A percentile compares a stretch with the other conserved stretches of the same genome.
These are phyloP conservation scores for Sarocladiaceae sp. DNA, from an alignment of 2,329 filamentous ascomycete species.

Conservation along the genomic window DNA sequence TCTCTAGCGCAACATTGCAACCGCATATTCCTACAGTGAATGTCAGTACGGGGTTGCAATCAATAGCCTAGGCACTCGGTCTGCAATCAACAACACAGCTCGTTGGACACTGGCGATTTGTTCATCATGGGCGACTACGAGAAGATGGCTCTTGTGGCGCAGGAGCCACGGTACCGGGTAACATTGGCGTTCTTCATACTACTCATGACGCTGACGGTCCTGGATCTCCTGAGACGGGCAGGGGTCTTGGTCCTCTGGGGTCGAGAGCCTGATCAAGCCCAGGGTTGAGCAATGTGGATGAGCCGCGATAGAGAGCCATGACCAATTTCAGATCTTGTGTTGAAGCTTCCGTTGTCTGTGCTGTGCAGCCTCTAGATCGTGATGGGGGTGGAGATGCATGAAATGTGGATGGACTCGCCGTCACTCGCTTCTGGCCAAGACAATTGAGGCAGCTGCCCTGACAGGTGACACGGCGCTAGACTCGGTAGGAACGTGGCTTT, in stretches of 20 bases:
- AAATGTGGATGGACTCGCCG: too few relatives aligned
- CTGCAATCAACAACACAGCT: neutral
- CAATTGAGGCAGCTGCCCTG: neutral
- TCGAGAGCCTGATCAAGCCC: neutral
- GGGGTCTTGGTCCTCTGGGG: neutral
- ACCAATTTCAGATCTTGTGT: too few relatives aligned
- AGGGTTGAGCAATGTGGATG: too few relatives aligned
- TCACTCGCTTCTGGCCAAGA: too few relatives aligned
- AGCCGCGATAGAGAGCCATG: neutral
- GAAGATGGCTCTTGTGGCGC: slow-evolving; percentile 2
- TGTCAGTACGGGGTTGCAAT: too few relatives aligned
- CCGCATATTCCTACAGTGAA: too few relatives aligned
- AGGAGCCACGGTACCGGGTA: neutral
- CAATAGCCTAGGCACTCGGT: too few relatives aligned
- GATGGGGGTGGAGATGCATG: neutral
- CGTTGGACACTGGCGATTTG: neutral
- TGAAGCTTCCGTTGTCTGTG: too few relatives aligned
- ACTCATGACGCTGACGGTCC: neutral
- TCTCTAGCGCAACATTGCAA: neutral
- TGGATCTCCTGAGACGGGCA: neutral
- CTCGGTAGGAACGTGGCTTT: neutral
- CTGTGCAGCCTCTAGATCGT: neutral
- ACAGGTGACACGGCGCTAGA: slow-evolving; percentile 2
- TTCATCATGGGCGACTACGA: neutral
- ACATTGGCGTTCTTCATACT: neutral